A percentile compares a stretch with the other conserved stretches of the same genome.
These are phyloP conservation scores for Celoporthe dispersa DNA, from an alignment of 2,329 filamentous ascomycete species.

Conservation along the genomic window DNA sequence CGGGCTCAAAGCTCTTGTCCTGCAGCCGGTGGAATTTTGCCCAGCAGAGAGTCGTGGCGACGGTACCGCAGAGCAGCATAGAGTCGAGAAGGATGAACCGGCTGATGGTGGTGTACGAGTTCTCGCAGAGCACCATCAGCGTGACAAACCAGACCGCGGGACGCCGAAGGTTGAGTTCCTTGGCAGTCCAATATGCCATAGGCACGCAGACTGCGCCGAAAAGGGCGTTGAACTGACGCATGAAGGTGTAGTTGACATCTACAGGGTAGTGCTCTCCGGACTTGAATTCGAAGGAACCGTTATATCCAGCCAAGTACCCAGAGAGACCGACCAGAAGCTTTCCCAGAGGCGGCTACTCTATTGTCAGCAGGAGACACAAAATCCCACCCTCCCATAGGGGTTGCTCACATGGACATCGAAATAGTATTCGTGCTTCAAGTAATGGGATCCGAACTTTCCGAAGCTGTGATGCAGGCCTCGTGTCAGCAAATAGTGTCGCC, in stretches of 20 bases:
- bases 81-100: conserved; percentile 98
- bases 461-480: conserved; percentile 58
- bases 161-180: conserved; percentile 83
- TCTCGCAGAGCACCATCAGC: conserved; percentile 97
- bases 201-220: conserved; percentile 94
- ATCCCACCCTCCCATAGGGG: not conserved
- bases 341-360: conserved; percentile 78
- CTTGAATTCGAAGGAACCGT: conserved; percentile 99
- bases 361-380: conserved; percentile 29
- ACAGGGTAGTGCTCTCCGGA: conserved; percentile 94
- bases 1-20: conserved; percentile 80
- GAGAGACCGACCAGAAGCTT: conserved; percentile 98
- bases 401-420: conserved; percentile 68
- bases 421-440: conserved; percentile 99
- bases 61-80: conserved; percentile 98
- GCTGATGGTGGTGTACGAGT: conserved; percentile 99
- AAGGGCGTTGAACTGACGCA: conserved; percentile 95
- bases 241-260: conserved; percentile 96
- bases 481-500: conserved; percentile 35
- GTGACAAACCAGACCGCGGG: conserved; percentile 94
- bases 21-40: conserved; percentile 92
- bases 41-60: conserved; percentile 96
- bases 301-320: conserved; percentile 95
- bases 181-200: conserved; percentile 92
- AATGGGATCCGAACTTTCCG: conserved; percentile 98